These are phyloP conservation scores for Eucalyptus virginea DNA, from an alignment of 345 rosid genomes.

Conservation along the genomic window DNA sequence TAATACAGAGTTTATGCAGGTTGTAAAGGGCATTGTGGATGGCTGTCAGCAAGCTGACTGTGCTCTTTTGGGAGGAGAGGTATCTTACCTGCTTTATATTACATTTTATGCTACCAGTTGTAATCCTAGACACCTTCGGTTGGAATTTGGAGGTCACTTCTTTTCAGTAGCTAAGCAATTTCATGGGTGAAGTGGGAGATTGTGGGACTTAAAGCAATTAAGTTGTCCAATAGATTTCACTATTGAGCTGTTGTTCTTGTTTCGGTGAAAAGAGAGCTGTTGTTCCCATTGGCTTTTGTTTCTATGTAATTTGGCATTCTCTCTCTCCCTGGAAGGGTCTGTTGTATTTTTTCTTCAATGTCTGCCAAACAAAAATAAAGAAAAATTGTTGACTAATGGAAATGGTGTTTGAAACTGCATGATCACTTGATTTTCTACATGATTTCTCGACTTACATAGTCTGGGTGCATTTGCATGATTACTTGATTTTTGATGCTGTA, in stretches of 20 bases:
- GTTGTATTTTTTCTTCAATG: neutral
- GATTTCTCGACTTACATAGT: neutral
- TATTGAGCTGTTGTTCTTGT: neutral
- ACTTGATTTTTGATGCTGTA: neutral
- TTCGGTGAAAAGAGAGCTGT: neutral
- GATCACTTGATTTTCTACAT: neutral
- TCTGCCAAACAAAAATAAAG: neutral
- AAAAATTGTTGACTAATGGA: neutral
- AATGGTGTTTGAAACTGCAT: neutral
- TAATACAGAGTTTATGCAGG: constrained; percentile 19
- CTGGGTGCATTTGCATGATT: neutral
- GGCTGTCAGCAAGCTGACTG: constrained; percentile 86
- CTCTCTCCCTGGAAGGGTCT: neutral
- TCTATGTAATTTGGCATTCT: neutral
- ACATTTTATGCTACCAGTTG: neutral
- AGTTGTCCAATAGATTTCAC: neutral
- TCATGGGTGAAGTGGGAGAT: neutral
- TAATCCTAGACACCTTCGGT: neutral
- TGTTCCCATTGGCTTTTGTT: neutral
- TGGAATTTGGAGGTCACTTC: neutral
- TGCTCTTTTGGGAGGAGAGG: constrained; percentile 93
- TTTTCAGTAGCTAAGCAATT: neutral
- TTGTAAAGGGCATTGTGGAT: constrained; percentile 86
- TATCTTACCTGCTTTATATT: neutral
- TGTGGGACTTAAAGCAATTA: neutral